Evolutionary conservation across 495 filamentous ascomycete species (phyloP).

Genomic region (Trichoderma erinaceum): DNA sequence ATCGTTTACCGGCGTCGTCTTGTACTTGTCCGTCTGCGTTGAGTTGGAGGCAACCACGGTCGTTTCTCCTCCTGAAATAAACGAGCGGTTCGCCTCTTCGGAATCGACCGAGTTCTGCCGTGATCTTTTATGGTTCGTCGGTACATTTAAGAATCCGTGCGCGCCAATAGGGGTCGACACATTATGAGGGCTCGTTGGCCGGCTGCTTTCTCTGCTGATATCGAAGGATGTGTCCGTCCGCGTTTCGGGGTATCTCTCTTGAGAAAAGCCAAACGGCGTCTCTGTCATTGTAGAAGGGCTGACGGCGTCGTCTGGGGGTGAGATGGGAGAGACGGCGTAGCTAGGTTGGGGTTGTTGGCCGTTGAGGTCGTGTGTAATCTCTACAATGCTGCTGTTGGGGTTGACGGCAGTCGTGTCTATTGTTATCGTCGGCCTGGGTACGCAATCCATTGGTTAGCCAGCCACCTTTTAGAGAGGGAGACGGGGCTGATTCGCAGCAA

Average conservation of each 20-base stretch:
- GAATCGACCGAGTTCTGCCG: conserved; percentile 51
- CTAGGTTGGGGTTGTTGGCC: conserved; percentile 16
- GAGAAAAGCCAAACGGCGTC: conserved; percentile 23
- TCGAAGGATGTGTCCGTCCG: conserved; percentile 63
- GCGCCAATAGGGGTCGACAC: conserved; percentile 62
- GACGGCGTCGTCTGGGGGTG: conserved; percentile 39
- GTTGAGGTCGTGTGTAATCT: conserved; percentile 21
- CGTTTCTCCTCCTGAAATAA: conserved; percentile 41
- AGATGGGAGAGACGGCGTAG: conserved; percentile 36
- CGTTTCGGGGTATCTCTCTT: conserved; percentile 44
- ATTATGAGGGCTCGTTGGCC: conserved; percentile 88
- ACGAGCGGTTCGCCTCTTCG: conserved; percentile 43
- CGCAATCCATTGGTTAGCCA: conserved; percentile 15
- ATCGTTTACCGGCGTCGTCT: conserved; percentile 29
- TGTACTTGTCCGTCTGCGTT: conserved; percentile 34
- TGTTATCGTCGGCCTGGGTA: conserved; percentile 32
- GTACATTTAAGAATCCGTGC: conserved; percentile 42
- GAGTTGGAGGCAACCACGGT: conserved; percentile 28
- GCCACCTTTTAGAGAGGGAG: not conserved
- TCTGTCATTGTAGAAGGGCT: conserved; percentile 38
- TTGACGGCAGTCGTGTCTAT: conserved; percentile 32
- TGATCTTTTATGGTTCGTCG: conserved; percentile 41
- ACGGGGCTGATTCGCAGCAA: not conserved
- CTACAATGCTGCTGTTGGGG: conserved; percentile 24
- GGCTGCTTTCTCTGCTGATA: conserved; percentile 53